Conservation (phyloP, 176 grass and related monocot species). For the Phragmites australis region DNA sequence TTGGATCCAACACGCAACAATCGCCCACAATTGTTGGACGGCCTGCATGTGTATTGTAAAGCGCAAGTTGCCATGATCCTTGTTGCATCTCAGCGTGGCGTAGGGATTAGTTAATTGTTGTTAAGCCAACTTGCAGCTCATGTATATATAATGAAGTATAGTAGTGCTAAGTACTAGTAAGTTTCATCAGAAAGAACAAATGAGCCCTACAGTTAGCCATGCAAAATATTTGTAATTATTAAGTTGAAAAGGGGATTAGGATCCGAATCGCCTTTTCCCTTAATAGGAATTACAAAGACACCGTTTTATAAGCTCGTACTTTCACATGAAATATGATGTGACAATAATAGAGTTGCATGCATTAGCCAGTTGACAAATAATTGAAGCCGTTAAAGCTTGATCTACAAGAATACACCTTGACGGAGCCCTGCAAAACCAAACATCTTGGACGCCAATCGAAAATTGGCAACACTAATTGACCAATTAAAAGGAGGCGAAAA, state of each 20-base stretch:
- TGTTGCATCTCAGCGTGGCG: conserved; percentile 3
- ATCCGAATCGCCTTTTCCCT: no score
- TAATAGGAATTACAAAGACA: no score
- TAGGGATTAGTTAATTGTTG: neutral
- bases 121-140: conserved; percentile 26
- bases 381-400: no score
- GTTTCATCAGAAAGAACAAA: neutral
- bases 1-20: conserved; percentile 12
- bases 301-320: no score
- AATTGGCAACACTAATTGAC: neutral
- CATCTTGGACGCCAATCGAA: neutral
- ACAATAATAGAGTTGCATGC: no score
- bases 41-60: neutral
- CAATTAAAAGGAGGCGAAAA: neutral
- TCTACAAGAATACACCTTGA: no score
- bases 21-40: conserved; percentile 20
- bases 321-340: no score
- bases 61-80: conserved; percentile 40
- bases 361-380: no score
- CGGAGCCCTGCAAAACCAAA: neutral
- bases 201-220: neutral
- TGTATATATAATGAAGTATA: neutral
- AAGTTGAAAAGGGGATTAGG: no score
- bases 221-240: neutral
- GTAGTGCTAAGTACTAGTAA: neutral